Evolutionary conservation across 148 eudicot genomes (phyloP).

Genomic region (Heliamphora exappendiculata): DNA sequence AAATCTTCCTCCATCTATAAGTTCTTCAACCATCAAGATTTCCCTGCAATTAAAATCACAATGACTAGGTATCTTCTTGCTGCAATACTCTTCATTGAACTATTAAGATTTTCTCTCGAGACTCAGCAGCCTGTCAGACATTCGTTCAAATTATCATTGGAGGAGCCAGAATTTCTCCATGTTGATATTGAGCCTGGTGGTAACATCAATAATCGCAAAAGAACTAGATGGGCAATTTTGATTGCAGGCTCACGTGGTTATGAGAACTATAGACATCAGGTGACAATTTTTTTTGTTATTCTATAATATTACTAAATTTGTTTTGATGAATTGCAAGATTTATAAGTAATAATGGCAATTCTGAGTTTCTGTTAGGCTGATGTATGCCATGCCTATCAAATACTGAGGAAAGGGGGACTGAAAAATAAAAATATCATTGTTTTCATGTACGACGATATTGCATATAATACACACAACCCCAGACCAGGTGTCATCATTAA

Average conservation of each 20-base stretch:
- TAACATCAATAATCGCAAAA: background rate
- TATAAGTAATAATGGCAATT: background rate
- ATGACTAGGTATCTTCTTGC: background rate
- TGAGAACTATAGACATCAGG: conserved; percentile 4
- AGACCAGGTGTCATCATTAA: conserved; percentile 61
- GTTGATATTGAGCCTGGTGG: background rate
- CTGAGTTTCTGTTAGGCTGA: conserved; percentile 37
- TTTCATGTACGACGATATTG: conserved; percentile 64
- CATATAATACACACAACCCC: conserved; percentile 42
- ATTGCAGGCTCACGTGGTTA: conserved; percentile 1
- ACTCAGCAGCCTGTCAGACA: conserved; percentile 5
- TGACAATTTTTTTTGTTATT: background rate
- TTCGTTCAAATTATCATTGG: conserved; percentile 2
- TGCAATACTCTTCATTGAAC: background rate
- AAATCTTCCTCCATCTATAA: too few relatives aligned
- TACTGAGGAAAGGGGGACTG: conserved; percentile 54
- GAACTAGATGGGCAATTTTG: conserved; percentile 10
- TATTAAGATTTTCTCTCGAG: conserved; percentile 5
- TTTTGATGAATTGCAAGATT: background rate
- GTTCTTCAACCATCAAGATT: background rate
- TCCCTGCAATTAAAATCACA: background rate
- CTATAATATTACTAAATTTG: background rate
- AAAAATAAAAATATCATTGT: conserved; percentile 57
- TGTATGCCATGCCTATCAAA: conserved; percentile 60
- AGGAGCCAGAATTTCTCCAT: background rate